phyloP scores from a whole-genome alignment of 73 alveolate species.

The Tetrahymena thermophila region DNA sequence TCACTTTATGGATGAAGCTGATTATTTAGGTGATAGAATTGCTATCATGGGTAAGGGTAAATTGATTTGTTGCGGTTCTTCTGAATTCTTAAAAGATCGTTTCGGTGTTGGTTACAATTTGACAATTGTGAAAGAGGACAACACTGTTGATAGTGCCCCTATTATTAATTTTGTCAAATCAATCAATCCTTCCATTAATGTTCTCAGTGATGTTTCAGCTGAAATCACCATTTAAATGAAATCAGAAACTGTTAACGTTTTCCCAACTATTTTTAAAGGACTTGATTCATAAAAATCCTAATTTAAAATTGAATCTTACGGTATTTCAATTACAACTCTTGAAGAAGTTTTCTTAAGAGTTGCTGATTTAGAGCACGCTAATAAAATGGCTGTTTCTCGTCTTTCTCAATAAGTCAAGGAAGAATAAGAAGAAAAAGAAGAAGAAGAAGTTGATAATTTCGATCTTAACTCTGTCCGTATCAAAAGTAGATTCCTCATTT shows the following conservation, averaged over 20 bases:
- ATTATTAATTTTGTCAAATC: slow-evolving; percentile 4
- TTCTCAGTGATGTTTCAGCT: slow-evolving; percentile 41
- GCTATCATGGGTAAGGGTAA: slow-evolving; percentile 69
- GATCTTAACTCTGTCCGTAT: not conserved
- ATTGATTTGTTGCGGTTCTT: slow-evolving; percentile 51
- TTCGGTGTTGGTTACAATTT: slow-evolving; percentile 74
- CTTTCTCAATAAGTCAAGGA: slow-evolving; percentile 36
- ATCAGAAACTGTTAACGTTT: not conserved
- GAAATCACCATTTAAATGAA: slow-evolving; percentile 52
- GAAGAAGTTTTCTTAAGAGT: slow-evolving; percentile 93
- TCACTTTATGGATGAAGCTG: slow-evolving; percentile 79
- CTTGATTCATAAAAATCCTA: not conserved
- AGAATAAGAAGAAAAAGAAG: not conserved
- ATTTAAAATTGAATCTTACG: slow-evolving; percentile 9
- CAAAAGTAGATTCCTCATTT: slow-evolving; percentile 24
- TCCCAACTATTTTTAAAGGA: not conserved
- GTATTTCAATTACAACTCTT: slow-evolving; percentile 87
- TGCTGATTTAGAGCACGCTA: slow-evolving; percentile 25
- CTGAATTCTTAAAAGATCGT: slow-evolving; percentile 55
- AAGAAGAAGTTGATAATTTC: not conserved
- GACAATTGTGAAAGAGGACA: slow-evolving; percentile 58
- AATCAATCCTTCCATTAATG: slow-evolving; percentile 9
- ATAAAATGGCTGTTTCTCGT: slow-evolving; percentile 49
- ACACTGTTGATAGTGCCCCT: slow-evolving; percentile 20
- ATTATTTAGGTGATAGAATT: slow-evolving; percentile 62